These are phyloP conservation scores for Eucalyptus sideroxylon DNA, from an alignment of 345 rosid species.

Conservation along the genomic window DNA sequence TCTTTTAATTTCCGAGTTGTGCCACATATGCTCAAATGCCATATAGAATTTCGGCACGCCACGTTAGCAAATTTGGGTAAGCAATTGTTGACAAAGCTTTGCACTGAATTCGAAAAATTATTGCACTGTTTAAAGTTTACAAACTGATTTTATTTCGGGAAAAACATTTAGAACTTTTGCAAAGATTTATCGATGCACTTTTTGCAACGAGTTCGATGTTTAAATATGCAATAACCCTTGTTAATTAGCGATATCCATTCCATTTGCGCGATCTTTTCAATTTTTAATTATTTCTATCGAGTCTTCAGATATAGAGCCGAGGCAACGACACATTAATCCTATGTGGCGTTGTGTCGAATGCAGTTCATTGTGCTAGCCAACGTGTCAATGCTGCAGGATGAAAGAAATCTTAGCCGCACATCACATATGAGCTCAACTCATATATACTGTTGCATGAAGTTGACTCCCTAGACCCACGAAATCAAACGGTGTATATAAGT, in stretches of 20 bases:
- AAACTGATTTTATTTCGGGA: neutral
- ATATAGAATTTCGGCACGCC: fast-evolving
- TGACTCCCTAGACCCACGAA: neutral
- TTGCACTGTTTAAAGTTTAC: neutral
- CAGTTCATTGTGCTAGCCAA: neutral
- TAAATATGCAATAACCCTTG: neutral
- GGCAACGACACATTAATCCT: neutral
- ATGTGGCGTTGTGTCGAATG: neutral
- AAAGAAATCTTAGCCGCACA: neutral
- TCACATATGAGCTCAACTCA: too few relatives aligned
- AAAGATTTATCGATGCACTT: neutral
- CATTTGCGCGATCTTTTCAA: too few relatives aligned
- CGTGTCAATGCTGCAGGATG: neutral
- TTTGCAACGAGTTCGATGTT: fast-evolving
- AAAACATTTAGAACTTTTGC: neutral
- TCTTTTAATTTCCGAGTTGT: neutral
- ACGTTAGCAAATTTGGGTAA: too few relatives aligned
- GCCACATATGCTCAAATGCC: neutral
- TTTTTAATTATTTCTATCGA: too few relatives aligned
- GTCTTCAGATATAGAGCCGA: neutral
- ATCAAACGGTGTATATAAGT: neutral
- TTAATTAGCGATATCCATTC: neutral
- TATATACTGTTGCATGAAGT: neutral
- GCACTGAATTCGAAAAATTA: too few relatives aligned
- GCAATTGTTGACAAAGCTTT: neutral